Evolutionary conservation across 352 stramenopile species (phyloP), one percentile per base, ranked within the genome.

Genomic region (Aphanomyces euteiches): DNA sequence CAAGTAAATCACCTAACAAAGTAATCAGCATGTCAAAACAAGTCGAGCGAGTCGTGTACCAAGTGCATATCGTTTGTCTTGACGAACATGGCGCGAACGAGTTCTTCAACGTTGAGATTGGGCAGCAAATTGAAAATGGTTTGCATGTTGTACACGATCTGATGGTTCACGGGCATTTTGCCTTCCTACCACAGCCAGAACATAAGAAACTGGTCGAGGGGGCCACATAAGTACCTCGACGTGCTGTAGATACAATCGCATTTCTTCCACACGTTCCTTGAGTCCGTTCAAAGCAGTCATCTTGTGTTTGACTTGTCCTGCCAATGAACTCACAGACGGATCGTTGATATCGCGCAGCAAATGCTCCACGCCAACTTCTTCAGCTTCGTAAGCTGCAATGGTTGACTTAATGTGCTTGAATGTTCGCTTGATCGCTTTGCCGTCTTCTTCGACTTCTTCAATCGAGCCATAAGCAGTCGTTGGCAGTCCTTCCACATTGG

Each of bases 1-100:
- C 78, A 99, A 90, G 87, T 99, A 99, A 75, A 99, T 98, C 64
- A 97, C 94, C 88, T 96, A 59, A 12, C 64, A 7, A 28, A 13
- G 10, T 17, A 28, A 28, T 28, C 10, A 59, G 50, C 28, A 59
- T 59, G 13, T 13, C 56, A 40, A 7, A 15, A n/a, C 2, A 61
- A 8, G 21, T 45, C 37, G n/a, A 28, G 2, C 28, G 28, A 28
- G 28, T 6, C 4, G 93, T 78, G 74, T 90, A 97, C 92, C 68
- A 99, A 96, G 81, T 99, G 93, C 93, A 99, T 99, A 84, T 99
- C 97, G 85, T 99, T 99, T 37, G 97, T 99, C 87, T 99, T 99
- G 73, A 99, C 93, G 73, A 99, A 92, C 89, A 99, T 97, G 59
- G 89, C 93, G 66, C 92, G 87, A 68, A 99, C 94, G 66, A 99